Base-by-base conservation (phyloP, 2,329 filamentous ascomycete genomes). In the Aspergillus sp. region DNA sequence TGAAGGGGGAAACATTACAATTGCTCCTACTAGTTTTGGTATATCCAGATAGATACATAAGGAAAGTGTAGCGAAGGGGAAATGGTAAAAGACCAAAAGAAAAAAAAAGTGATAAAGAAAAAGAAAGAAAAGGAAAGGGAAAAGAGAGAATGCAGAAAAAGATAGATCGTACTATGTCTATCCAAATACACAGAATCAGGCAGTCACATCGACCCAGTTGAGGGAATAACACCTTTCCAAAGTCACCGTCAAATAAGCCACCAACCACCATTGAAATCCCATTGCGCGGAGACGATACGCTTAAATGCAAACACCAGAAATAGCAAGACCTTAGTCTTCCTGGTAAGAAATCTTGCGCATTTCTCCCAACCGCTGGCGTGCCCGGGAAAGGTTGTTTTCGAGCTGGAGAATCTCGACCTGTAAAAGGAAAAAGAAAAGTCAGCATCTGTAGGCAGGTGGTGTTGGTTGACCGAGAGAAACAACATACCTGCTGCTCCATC, bases 301-400 rank as follows among this genome's bases (percentile, higher is more conserved):
- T 28, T 30, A 12, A 13, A 29, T 31, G 30, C 28, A 11, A 28
- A 7, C 19, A n/a, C 13, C 13, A n/a, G 12, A 13, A 43, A 19
- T 19, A 19, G 19, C 19, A 19, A 19, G 19, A 19, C 19, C 4
- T 57, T 62, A 72, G 8, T 91, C 86, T 61, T 94, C 88, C 64
- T 87, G 86, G 71, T 96, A 96, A 5, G 87, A 91, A 50, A 95
- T 88, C 81, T 96, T 96, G 65, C 93, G 83, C 93, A 98, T 97
- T 77, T 98, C 93, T 51, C 93, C 91, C 51, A 98, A 73, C 42
- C 90, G 78, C 61, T 86, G 83, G 56, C 91, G 78, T 34, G 93
- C 93, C 29, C 86, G 75, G 7, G 83, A 77, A 33, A 98, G 78
- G 27, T 81, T 73, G 61, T 97, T 98, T 71, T 97, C 90, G 52